Evolutionary conservation across 1,284 basidiomycete genomes (phyloP), one percentile per base, ranked within the genome.

Genomic region (Naganishia sp.): DNA sequence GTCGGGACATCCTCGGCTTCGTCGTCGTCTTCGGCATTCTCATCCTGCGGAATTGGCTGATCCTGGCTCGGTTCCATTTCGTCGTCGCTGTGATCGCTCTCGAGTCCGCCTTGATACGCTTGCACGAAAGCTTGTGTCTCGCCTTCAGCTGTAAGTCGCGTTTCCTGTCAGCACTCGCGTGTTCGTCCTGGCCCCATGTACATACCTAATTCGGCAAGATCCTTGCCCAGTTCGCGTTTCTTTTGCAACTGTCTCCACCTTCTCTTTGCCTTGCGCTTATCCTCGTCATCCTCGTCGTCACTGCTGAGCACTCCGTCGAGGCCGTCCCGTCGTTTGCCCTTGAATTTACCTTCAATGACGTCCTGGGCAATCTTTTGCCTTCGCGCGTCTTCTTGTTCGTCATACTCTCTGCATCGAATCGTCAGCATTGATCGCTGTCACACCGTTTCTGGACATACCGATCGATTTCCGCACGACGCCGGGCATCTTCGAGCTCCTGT

Each of bases 371-470:
- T 44, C 56, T 70, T 68, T 50, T 71, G 69, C 45, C 56, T 55
- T 50, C 56, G 64, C 28, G 68, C 70, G 48, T 72, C 70, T 39
- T 70, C 70, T 43, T 66, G 45, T 52, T 63, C 68, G 15, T 52
- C 55, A 43, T 69, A 67, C 49, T 71, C 69, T 69, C 75, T 73
- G 68, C 68, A 45, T 63, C 46, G 56, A 65, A 65, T 53, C 69
- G 53, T 65, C 66, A 23, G 21, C 48, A 25, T 10, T 13, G n/a
- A 15, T 25, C 36, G n/a, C 21, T 16, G 18, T 16, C 6, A 31
- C 3, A 10, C 6, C 13, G 18, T 25, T 43, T 23, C 5, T 43
- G 4, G 21, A 52, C 59, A 18, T 44, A 61, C 59, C 59, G 13
- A 52, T 61, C 59, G 28, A 61, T 61, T 18, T 61, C 59, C 11